Conservation (phyloP, 2,329 filamentous ascomycete genomes). For the Eurotiales sp. region DNA sequence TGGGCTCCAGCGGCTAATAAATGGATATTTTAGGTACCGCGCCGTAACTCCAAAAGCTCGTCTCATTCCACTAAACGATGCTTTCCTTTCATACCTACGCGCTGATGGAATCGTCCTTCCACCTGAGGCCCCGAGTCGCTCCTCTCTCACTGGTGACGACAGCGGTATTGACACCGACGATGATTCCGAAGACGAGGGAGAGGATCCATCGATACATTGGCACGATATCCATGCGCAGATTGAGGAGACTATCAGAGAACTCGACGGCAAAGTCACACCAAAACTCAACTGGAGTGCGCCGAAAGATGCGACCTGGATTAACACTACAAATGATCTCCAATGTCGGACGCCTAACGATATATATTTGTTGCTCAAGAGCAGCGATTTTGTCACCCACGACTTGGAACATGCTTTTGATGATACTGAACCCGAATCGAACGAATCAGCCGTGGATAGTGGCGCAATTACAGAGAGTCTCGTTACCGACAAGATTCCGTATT, state of each 20-base stretch:
- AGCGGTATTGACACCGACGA: slow-evolving; percentile 60
- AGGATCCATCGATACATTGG: slow-evolving; percentile 55
- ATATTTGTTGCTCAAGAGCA: slow-evolving; percentile 90
- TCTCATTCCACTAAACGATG: slow-evolving; percentile 69
- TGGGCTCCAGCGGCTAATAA: slow-evolving; percentile 13
- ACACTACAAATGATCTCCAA: slow-evolving; percentile 82
- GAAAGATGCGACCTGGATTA: slow-evolving; percentile 93
- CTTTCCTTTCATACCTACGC: slow-evolving; percentile 81
- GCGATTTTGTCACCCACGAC: slow-evolving; percentile 91
- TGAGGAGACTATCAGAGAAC: slow-evolving; percentile 69
- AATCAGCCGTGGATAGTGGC: slow-evolving; percentile 10
- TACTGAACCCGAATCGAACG: slow-evolving; percentile 46
- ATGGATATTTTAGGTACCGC: slow-evolving; percentile 62
- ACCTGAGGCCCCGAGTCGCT: slow-evolving; percentile 41
- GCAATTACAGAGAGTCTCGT: slow-evolving; percentile 13
- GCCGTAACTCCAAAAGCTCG: slow-evolving; percentile 78
- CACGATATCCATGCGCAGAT: slow-evolving; percentile 73
- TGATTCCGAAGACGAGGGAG: slow-evolving; percentile 51
- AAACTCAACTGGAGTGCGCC: slow-evolving; percentile 98
- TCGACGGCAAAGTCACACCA: slow-evolving; percentile 82
- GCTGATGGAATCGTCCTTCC: slow-evolving; percentile 88
- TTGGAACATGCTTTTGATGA: slow-evolving; percentile 89
- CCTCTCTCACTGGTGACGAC: slow-evolving; percentile 39
- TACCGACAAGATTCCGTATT: slow-evolving; percentile 58
- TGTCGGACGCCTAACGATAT: slow-evolving; percentile 86